Evolutionary conservation across 2,329 filamentous ascomycete species (phyloP).

Genomic region (Fusarium beomiforme): DNA sequence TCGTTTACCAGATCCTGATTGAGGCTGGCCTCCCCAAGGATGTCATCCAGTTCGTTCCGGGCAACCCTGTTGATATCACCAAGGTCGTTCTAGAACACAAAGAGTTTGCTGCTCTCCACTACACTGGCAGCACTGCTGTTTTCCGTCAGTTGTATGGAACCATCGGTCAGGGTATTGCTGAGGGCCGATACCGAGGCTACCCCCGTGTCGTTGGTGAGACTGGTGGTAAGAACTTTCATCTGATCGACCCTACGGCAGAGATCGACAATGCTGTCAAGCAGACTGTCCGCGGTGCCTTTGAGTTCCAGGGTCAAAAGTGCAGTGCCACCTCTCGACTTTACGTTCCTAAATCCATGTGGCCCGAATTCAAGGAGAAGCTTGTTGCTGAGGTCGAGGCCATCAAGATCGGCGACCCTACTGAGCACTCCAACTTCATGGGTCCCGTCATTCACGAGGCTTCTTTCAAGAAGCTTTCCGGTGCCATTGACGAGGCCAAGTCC

Average conservation of each 20-base stretch:
- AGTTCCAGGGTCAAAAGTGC: conserved; percentile 93
- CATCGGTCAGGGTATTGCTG: conserved; percentile 82
- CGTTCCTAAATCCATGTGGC: conserved; percentile 79
- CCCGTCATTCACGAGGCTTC: conserved; percentile 85
- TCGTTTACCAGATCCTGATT: conserved; percentile 88
- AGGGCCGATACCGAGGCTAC: conserved; percentile 85
- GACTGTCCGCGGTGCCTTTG: conserved; percentile 87
- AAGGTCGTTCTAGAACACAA: conserved; percentile 78
- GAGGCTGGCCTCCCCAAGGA: conserved; percentile 90
- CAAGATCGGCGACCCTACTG: conserved; percentile 73
- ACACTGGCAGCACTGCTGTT: conserved; percentile 90
- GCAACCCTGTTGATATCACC: conserved; percentile 86
- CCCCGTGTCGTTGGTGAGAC: conserved; percentile 91
- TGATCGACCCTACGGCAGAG: conserved; percentile 81
- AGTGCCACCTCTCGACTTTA: conserved; percentile 85
- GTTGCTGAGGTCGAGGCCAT: conserved; percentile 75
- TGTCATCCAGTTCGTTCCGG: conserved; percentile 94
- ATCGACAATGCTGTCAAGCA: conserved; percentile 82
- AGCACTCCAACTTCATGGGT: conserved; percentile 83
- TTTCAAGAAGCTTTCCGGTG: conserved; percentile 81
- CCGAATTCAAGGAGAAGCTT: conserved; percentile 74
- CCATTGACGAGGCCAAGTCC: conserved; percentile 82
- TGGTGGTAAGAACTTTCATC: conserved; percentile 93
- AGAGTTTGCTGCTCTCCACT: conserved; percentile 91
- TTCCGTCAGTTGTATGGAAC: conserved; percentile 90